phyloP scores from a whole-genome alignment of 257 asterid genomes.

The Mentha longifolia region DNA sequence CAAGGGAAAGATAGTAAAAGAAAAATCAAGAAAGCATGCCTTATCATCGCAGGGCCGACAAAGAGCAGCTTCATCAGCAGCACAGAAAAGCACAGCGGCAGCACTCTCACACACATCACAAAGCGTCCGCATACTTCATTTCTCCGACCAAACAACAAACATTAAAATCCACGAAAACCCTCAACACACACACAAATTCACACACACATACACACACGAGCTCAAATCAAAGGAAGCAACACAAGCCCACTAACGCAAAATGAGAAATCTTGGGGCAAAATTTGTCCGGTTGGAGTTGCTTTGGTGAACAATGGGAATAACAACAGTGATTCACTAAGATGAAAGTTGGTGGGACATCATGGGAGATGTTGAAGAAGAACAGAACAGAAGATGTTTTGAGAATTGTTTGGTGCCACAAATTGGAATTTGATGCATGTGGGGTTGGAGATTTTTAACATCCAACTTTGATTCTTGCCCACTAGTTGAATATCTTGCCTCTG shows the following conservation, averaged over 20 bases:
- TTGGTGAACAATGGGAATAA: slow-evolving; percentile 23
- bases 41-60: slow-evolving; percentile 71
- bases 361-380: slow-evolving; percentile 2
- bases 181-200: not conserved
- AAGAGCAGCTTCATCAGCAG: slow-evolving; percentile 80
- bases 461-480: slow-evolving; percentile 46
- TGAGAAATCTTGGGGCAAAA: not conserved
- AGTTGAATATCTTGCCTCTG: slow-evolving; percentile 42
- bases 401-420: slow-evolving; percentile 49
- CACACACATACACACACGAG: not conserved
- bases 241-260: slow-evolving; percentile 1
- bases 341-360: slow-evolving; percentile 19
- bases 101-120: slow-evolving; percentile 81
- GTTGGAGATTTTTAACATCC: slow-evolving; percentile 6
- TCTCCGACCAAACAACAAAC: slow-evolving; percentile 38
- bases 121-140: slow-evolving; percentile 69
- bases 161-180: not conserved
- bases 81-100: slow-evolving; percentile 73
- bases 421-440: slow-evolving; percentile 39
- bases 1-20: not conserved
- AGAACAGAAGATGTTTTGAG: not conserved
- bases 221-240: not conserved
- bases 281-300: not conserved
- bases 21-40: slow-evolving; percentile 35
- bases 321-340: slow-evolving; percentile 15